Percentiles rank a stretch among this genome's conserved stretches.
These are phyloP conservation scores for Diplogelasinospora grovesii DNA, from an alignment of 495 filamentous ascomycete genomes.

Conservation along the genomic window DNA sequence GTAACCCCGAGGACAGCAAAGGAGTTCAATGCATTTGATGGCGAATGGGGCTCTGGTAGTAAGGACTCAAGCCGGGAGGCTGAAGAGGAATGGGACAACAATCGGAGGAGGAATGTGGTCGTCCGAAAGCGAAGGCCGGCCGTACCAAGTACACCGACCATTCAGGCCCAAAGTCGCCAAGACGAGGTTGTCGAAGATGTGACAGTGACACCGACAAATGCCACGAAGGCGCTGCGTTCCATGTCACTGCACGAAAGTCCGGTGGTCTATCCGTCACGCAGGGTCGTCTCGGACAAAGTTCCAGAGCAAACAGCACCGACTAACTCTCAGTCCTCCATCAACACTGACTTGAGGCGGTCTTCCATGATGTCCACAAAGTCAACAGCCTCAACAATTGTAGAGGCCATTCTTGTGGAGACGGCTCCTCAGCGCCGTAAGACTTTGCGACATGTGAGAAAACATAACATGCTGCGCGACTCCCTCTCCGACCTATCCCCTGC, in stretches of 20 bases:
- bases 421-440: slow-evolving; percentile 50
- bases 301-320: slow-evolving; percentile 22
- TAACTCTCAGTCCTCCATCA: slow-evolving; percentile 37
- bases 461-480: slow-evolving; percentile 42
- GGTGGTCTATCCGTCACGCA: slow-evolving; percentile 33
- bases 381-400: slow-evolving; percentile 59
- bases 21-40: slow-evolving; percentile 42
- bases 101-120: slow-evolving; percentile 50
- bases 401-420: slow-evolving; percentile 62
- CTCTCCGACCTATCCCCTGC: slow-evolving; percentile 49
- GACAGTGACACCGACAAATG: slow-evolving; percentile 42
- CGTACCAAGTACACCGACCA: too few species aligned
- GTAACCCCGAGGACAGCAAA: slow-evolving; percentile 30
- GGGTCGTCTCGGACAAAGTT: slow-evolving; percentile 23
- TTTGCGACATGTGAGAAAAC: slow-evolving; percentile 65
- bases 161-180: slow-evolving; percentile 21
- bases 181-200: slow-evolving; percentile 42
- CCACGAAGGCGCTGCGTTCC: slow-evolving; percentile 41
- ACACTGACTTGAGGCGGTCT: slow-evolving; percentile 42
- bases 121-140: slow-evolving; percentile 47
- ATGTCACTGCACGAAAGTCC: slow-evolving; percentile 43
- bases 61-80: slow-evolving; percentile 28
- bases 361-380: slow-evolving; percentile 57
- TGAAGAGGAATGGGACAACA: slow-evolving; percentile 49
- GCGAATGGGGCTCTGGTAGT: slow-evolving; percentile 33